Evolutionary conservation across 805 yeast species (phyloP), one percentile per base, ranked within the genome.

Genomic region (Blastobotrys peoriensis): DNA sequence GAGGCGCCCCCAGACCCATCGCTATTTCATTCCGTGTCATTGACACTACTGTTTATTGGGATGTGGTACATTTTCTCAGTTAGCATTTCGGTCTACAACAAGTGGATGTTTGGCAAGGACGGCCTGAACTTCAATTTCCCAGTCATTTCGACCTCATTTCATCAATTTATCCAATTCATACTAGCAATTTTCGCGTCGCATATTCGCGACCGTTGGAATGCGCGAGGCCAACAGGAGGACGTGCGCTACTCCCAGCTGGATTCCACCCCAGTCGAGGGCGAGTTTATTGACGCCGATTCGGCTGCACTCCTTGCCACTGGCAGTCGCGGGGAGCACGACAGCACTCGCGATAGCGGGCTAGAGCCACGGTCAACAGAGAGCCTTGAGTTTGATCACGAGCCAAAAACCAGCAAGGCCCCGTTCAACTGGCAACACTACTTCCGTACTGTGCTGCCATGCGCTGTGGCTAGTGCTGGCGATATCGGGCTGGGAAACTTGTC

Each of bases 401-500:
- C 13, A 25, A 25, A 25, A 13, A 8, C 30, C 8, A 13, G 10
- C 8, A 8, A 25, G 55, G 61, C 57, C 51, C 36, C 42, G 30
- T 50, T 28, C 43, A 34, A 48, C 9, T 28, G 40, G 19, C 25
- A 38, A 10, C 48, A 44, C 27, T 53, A 80, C 53, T 10, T 75
- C 4, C 64, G 66, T 19, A 80, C 74, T 42, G 79, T 87, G 34
- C 58, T 86, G 1, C 96, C 97, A 0, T 87, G 97, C 59, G 83
- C 96, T 0, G 36, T 86, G 10, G 93, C 96, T 0, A 78, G 89
- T 1, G 87, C 95, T 1, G 91, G 95, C 15, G 99, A 93, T 64
- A 88, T 93, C 52, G 98, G 98, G 1, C 71, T 88, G 51, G 91
- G 95, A 23, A 93, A 93, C 63, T 78, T 83, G 27, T 83, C 96